Base-by-base conservation (phyloP, 108 stramenopile species). In the Nitzschia palea region DNA sequence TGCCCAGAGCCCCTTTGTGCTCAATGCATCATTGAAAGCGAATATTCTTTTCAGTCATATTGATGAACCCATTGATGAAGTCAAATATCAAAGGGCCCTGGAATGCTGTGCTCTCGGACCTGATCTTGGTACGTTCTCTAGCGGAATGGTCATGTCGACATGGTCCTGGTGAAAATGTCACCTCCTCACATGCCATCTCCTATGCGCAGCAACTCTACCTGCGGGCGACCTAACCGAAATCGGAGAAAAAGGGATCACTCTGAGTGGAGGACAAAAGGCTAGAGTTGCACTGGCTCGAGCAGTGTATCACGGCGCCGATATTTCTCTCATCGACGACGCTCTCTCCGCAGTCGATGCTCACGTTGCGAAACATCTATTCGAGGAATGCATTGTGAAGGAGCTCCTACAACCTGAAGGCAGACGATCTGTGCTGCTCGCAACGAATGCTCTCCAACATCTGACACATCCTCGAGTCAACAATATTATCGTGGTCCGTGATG, bases 281-380 rank as follows among this genome's bases (percentile, higher is more conserved):
- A 79, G 98, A n/a, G 87, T 99, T n/a, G 90, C 95, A 0, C 64
- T 98, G 27, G 99, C 98, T 32, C 82, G 99, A 18, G 96, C 94
- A 34, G 86, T 98, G 17, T 99, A 99, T 74, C 79, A 84, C 25
- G 71, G 90, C 35, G 90, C 95, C 5, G 94, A 95, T 67, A 71
- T 98, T 30, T 80, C 82, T 51, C 54, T 98, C 10, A 68, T 99
- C 2, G 99, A 99, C 68, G 97, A 98, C 74, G 86, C 91, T 18
- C 73, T 98, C 4, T 80, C 89, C 12, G 96, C 97, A 17, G 91
- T 99, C 12, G 98, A 98, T 73, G 93, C 96, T 6, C 95, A 96
- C 62, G 97, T 98, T 17, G 97, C 88, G 1, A 77, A 81, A 35
- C 90, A 95, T 56, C 44, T 99, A 9, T 98, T 97, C 62, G 67